Evolutionary conservation across 108 stramenopile species (phyloP).

Genomic region (Skeletonema costatum): DNA sequence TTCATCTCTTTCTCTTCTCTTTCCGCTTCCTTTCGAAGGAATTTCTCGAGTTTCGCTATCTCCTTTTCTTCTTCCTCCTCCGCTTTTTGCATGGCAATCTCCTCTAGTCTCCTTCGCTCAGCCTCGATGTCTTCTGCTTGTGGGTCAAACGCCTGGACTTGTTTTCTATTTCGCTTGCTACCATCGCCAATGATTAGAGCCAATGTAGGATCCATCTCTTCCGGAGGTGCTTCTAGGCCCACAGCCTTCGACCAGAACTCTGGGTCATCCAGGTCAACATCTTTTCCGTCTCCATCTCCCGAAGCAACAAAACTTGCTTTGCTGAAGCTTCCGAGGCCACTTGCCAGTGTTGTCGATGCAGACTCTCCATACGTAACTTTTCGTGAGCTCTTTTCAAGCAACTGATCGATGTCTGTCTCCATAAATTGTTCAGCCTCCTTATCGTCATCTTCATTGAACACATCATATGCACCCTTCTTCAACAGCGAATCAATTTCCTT

Average conservation of each 20-base stretch:
- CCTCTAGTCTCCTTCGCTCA: conserved; percentile 70
- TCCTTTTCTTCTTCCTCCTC: conserved; percentile 82
- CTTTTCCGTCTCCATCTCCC: conserved; percentile 75
- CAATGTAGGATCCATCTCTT: conserved; percentile 61
- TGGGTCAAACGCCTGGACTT: conserved; percentile 81
- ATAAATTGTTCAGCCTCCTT: conserved; percentile 82
- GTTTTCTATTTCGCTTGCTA: conserved; percentile 75
- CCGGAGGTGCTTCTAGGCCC: conserved; percentile 76
- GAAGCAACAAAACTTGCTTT: conserved; percentile 91
- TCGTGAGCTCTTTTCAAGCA: conserved; percentile 79
- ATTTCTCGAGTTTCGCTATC: conserved; percentile 58
- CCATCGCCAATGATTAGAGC: conserved; percentile 79
- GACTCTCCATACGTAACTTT: conserved; percentile 79
- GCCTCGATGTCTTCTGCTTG: conserved; percentile 68
- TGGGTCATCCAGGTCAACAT: conserved; percentile 93
- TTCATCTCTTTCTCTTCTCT: conserved; percentile 64
- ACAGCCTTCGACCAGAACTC: conserved; percentile 92
- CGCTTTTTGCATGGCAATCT: conserved; percentile 51
- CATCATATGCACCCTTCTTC: conserved; percentile 89
- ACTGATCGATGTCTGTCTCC: conserved; percentile 89
- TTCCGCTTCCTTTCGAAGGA: conserved; percentile 52
- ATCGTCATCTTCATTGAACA: conserved; percentile 84
- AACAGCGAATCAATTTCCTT: conserved; percentile 82
- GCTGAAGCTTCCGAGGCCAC: conserved; percentile 84
- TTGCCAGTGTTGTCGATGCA: conserved; percentile 57